Conservation (phyloP, 2,329 filamentous ascomycete species). For the Pseudocercospora vitis region DNA sequence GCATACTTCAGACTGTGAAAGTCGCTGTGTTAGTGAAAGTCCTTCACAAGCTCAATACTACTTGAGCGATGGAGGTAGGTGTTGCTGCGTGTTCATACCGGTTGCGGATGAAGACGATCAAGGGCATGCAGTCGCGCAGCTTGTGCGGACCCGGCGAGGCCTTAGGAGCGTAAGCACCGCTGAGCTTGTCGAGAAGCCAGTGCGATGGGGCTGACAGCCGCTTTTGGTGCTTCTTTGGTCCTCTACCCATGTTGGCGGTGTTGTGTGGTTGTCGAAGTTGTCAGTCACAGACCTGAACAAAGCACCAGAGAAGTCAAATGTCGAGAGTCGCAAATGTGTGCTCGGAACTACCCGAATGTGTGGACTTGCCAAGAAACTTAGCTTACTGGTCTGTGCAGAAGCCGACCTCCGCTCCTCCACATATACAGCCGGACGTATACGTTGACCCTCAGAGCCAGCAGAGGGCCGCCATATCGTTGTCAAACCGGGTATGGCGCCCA, state of each 20-base stretch:
- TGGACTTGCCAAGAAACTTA: neutral
- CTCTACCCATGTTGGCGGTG: conserved; percentile 62
- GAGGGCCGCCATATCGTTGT: too few relatives aligned
- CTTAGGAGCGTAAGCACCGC: conserved; percentile 70
- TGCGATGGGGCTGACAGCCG: conserved; percentile 97
- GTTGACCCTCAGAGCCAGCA: too few relatives aligned
- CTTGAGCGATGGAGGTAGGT: too few relatives aligned
- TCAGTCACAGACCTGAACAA: conserved; percentile 8
- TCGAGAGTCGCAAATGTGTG: neutral
- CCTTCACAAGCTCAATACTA: too few relatives aligned
- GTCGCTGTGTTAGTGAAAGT: conserved; percentile 19
- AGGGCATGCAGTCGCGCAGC: conserved; percentile 96
- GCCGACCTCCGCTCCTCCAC: conserved; percentile 1
- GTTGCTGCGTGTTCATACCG: conserved; percentile 44
- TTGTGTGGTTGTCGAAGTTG: conserved; percentile 30
- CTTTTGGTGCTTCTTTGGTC: conserved; percentile 83
- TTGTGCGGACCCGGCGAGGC: conserved; percentile 91
- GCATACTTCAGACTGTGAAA: conserved; percentile 94
- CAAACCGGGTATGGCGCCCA: too few relatives aligned
- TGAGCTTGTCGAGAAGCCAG: conserved; percentile 99
- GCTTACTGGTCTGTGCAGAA: neutral
- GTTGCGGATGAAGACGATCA: conserved; percentile 96
- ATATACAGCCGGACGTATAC: too few relatives aligned
- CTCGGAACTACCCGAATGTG: neutral
- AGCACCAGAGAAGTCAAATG: neutral